These are phyloP conservation scores for Trichoderma gracile DNA, from an alignment of 2,329 filamentous ascomycete genomes.

Conservation along the genomic window DNA sequence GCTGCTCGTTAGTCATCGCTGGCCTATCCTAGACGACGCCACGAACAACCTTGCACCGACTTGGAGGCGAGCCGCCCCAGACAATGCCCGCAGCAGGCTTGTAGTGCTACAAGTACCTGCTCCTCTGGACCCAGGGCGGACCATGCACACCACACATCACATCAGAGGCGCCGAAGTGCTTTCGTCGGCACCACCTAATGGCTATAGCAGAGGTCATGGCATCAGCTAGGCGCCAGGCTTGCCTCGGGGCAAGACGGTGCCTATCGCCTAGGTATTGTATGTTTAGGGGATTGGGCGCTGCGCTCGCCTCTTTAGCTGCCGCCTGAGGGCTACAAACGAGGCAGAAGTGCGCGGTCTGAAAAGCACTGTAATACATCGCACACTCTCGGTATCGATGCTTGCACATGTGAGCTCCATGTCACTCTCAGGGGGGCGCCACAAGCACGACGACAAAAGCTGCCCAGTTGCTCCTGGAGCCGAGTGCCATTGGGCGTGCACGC, in stretches of 20 bases:
- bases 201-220: slow-evolving; percentile 9
- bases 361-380: too few species aligned
- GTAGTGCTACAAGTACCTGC: neutral
- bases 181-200: neutral
- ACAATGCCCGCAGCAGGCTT: slow-evolving; percentile 1
- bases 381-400: neutral
- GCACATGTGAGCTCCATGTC: slow-evolving; percentile 5
- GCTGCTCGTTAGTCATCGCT: slow-evolving; percentile 10
- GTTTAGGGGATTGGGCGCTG: neutral
- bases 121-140: neutral
- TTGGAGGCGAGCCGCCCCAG: slow-evolving; percentile 6
- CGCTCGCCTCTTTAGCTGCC: slow-evolving; percentile 2
- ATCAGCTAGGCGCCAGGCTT: neutral
- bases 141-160: slow-evolving; percentile 17
- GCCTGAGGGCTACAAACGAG: neutral
- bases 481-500: neutral
- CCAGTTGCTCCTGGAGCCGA: neutral
- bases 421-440: neutral
- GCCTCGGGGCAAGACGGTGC: neutral
- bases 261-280: slow-evolving; percentile 1
- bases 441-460: neutral
- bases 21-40: slow-evolving; percentile 17
- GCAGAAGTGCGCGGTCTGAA: too few species aligned
- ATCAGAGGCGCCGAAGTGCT: slow-evolving; percentile 15
- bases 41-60: slow-evolving; percentile 1